Evolutionary conservation across 495 filamentous ascomycete species (phyloP).

Genomic region (Neurospora sp.): DNA sequence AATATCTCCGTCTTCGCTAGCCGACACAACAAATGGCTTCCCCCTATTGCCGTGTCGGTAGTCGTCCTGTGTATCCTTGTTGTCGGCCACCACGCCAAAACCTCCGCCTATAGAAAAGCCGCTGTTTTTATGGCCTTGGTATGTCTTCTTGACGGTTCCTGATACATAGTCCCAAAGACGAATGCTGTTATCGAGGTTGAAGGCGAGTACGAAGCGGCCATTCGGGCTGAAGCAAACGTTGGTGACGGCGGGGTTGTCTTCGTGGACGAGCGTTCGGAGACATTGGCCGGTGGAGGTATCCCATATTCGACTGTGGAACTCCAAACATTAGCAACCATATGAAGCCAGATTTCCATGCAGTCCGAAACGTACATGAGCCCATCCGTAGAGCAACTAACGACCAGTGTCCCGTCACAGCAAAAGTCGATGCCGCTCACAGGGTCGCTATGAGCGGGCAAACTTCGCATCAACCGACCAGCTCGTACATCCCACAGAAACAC

Average conservation of each 20-base stretch:
- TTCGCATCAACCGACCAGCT: conserved; percentile 72
- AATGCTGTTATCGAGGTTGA: conserved; percentile 80
- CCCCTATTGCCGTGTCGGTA: neutral
- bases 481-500: conserved; percentile 95
- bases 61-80: conserved; percentile 10
- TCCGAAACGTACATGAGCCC: conserved; percentile 58
- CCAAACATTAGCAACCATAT: conserved; percentile 2
- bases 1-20: conserved; percentile 79
- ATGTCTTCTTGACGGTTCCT: conserved; percentile 83
- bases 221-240: conserved; percentile 89
- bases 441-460: conserved; percentile 87
- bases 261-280: conserved; percentile 85
- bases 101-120: conserved; percentile 73
- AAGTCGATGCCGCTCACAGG: conserved; percentile 91
- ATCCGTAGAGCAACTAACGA: conserved; percentile 81
- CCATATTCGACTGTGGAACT: conserved; percentile 62
- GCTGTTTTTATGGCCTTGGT: conserved; percentile 83
- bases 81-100: conserved; percentile 57
- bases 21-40: conserved; percentile 57
- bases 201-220: conserved; percentile 83
- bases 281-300: conserved; percentile 94
- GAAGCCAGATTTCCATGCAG: neutral
- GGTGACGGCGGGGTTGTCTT: conserved; percentile 90
- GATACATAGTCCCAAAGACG: conserved; percentile 91
- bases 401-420: conserved; percentile 80